Base-by-base conservation (phyloP, 1,284 basidiomycete genomes). In the Moniliophthora roreri region DNA sequence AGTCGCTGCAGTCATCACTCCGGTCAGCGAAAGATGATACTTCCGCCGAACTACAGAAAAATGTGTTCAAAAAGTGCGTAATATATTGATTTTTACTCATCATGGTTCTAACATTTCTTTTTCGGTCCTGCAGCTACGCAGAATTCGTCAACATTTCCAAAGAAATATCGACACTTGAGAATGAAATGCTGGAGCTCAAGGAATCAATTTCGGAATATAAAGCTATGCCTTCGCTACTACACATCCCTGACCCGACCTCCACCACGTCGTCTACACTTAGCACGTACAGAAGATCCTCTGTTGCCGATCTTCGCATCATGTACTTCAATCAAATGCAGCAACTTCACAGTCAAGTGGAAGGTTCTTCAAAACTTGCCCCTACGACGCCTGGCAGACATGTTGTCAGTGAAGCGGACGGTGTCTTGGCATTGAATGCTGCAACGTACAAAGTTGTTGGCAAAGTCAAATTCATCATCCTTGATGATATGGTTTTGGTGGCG, bases 131-230 rank as follows among this genome's bases (percentile, higher is more conserved):
- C 24, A 95, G 93, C 71, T 99, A 98, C 66, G 88, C 93, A 37
- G 94, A 98, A 66, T 98, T 99, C 66, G 93, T 99, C 45, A 80
- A 89, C 42, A 93, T 99, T 42, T 97, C 95, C 7, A 99, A 98
- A 66, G 97, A 99, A 71, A 96, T 99, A 44, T 90, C 92, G 6
- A 90, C 91, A 0, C 80, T 99, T 10, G 96, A 99, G 74, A 98
- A 96, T 66, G 95, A 98, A 68, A 93, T 98, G 91, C 81, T 98
- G 35, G 95, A 98, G 66, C 84, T 99, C 67, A 98, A 98, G 67
- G 93, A 96, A 55, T 82, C 91, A 2, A 77, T 99, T 1, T 87
- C 88, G 13, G 97, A 99, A 65, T 99, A 95, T 90, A 95, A 94
- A 69, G 85, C 84, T 47, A 93, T 97, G 78, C 95, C 95, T 0